phyloP scores from a whole-genome alignment of 163 green algal species.

The Volvox carteri region DNA sequence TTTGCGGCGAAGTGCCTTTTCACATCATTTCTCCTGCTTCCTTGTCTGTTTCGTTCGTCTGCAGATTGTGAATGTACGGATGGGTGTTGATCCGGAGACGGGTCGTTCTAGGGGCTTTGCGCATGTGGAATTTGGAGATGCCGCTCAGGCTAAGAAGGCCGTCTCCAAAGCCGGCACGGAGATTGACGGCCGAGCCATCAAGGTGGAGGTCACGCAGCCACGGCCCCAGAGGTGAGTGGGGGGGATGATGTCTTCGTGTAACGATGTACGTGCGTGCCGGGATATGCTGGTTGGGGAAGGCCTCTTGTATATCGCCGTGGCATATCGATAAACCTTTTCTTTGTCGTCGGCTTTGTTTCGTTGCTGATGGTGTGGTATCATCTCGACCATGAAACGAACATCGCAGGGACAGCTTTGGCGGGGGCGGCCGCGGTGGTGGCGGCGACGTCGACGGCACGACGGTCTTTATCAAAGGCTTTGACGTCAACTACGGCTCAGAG shows the following conservation, averaged over 20 bases:
- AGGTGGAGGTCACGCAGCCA: slow-evolving; percentile 80
- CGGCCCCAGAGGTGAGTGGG: not conserved
- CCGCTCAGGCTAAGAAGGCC: slow-evolving; percentile 75
- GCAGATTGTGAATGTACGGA: slow-evolving; percentile 55
- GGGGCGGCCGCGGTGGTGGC: slow-evolving; percentile 26
- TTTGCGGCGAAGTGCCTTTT: too few species aligned
- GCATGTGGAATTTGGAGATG: slow-evolving; percentile 90
- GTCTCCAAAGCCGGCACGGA: slow-evolving; percentile 70
- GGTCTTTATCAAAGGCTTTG: slow-evolving; percentile 97
- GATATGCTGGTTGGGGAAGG: too few species aligned
- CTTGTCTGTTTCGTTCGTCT: too few species aligned
- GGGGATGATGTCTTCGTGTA: too few species aligned
- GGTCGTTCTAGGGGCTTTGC: slow-evolving; percentile 88
- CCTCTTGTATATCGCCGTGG: too few species aligned
- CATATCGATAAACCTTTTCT: too few species aligned
- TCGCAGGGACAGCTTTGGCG: slow-evolving; percentile 28
- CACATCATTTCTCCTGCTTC: not conserved
- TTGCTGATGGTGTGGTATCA: too few species aligned
- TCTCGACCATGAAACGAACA: too few species aligned
- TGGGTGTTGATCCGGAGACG: slow-evolving; percentile 70
- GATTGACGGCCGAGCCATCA: slow-evolving; percentile 82
- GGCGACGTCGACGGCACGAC: slow-evolving; percentile 80
- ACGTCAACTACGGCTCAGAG: slow-evolving; percentile 82
- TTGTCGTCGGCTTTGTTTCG: too few species aligned
- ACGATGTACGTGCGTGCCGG: too few species aligned